Evolutionary conservation across 1,284 basidiomycete genomes (phyloP).

Genomic region (Cystobasidiaceae sp.): DNA sequence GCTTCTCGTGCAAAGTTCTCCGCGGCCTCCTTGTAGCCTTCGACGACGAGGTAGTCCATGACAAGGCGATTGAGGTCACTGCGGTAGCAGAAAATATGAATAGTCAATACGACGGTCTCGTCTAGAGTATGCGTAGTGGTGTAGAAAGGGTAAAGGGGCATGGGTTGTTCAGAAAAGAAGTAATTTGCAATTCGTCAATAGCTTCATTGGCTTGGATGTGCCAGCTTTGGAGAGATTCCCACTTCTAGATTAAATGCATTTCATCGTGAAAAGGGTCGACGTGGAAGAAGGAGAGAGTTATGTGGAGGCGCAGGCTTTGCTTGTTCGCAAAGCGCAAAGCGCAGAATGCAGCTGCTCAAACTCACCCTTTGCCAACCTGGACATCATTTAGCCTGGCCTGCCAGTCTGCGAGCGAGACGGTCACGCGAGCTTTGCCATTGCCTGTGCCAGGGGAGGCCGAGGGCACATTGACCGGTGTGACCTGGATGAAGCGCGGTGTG

Average conservation of each 20-base stretch:
- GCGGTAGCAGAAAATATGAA: not conserved
- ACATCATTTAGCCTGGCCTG: slow-evolving; percentile 50
- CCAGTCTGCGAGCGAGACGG: slow-evolving; percentile 48
- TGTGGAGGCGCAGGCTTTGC: slow-evolving; percentile 63
- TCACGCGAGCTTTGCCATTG: slow-evolving; percentile 3
- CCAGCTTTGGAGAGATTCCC: slow-evolving; percentile 55
- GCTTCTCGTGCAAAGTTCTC: slow-evolving; percentile 89
- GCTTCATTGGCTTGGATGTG: slow-evolving; percentile 46
- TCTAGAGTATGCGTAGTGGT: not conserved
- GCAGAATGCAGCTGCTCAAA: slow-evolving; percentile 34
- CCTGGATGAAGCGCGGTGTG: too few species aligned
- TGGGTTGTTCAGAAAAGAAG: slow-evolving; percentile 51
- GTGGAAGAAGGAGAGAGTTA: slow-evolving; percentile 28
- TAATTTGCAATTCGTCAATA: slow-evolving; percentile 50
- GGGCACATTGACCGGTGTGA: not conserved
- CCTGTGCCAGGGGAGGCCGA: too few species aligned
- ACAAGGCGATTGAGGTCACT: slow-evolving; percentile 93
- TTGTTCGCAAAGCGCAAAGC: slow-evolving; percentile 48
- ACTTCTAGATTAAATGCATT: slow-evolving; percentile 47
- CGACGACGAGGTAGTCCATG: slow-evolving; percentile 96
- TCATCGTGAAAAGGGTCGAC: slow-evolving; percentile 1
- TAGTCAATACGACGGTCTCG: not conserved
- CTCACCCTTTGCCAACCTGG: slow-evolving; percentile 53
- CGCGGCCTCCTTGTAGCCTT: slow-evolving; percentile 93
- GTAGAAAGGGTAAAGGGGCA: not conserved